Conservation (phyloP, 2,329 filamentous ascomycete species). For the Aspergillus sp. region DNA sequence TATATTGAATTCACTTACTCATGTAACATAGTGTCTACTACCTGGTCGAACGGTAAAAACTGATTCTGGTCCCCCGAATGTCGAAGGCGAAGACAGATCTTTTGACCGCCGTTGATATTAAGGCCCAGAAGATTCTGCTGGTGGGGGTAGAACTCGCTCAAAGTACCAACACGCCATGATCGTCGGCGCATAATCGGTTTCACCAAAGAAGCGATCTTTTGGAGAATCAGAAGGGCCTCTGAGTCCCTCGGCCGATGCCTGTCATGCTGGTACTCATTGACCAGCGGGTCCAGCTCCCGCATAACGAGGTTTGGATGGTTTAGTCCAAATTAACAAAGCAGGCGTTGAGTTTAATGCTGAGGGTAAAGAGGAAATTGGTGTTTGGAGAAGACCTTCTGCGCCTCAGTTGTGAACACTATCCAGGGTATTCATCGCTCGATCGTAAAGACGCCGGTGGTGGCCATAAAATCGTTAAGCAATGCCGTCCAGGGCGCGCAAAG, state of each 20-base stretch:
- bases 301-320: constrained; percentile 22
- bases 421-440: neutral
- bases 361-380: neutral
- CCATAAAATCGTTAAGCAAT: neutral
- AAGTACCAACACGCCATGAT: constrained; percentile 72
- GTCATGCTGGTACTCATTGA: constrained; percentile 55
- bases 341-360: neutral
- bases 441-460: neutral
- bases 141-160: constrained; percentile 82
- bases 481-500: neutral
- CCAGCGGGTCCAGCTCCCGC: constrained; percentile 48
- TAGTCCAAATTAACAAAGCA: neutral
- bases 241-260: constrained; percentile 48
- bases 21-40: constrained; percentile 90
- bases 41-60: constrained; percentile 76
- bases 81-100: constrained; percentile 79
- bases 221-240: constrained; percentile 63
- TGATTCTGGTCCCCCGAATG: constrained; percentile 71
- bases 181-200: constrained; percentile 93
- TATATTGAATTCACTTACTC: constrained; percentile 53
- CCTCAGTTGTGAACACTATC: neutral
- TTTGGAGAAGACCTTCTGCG: neutral
- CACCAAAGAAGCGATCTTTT: constrained; percentile 80
- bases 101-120: constrained; percentile 73
- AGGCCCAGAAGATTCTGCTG: constrained; percentile 74